Evolutionary conservation across 2,329 filamentous ascomycete species (phyloP), one percentile per base, ranked within the genome.

Genomic region (Claviceps maximensis): DNA sequence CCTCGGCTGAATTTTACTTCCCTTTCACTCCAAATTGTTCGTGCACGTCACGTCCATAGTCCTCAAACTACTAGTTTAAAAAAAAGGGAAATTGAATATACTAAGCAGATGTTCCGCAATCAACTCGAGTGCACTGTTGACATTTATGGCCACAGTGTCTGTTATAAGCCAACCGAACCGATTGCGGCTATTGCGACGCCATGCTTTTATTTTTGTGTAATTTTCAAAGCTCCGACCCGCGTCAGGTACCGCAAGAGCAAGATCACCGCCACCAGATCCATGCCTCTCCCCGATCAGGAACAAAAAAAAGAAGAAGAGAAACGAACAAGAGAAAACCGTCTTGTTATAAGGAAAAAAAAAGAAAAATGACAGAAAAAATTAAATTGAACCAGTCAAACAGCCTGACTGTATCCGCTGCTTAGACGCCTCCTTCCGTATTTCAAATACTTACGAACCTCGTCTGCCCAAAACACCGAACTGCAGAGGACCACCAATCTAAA

Each of bases 391-490:
- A 40, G 15, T 60, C 73, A 85, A 57, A 85, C 82, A 60, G 78
- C 76, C 65, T 82, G 78, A 64, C 82, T 86, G 64, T 86, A 87
- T 52, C 79, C 78, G 55, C 67, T 69, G n/a, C 74, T 74, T 55
- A 80, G 67, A 62, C 77, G 75, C 67, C 76, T 72, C 62, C 73
- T 73, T 49, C 81, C 75, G 59, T 81, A 79, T 62, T 75, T 78
- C 62, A 78, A 79, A 73, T 84, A 94, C 71, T 98, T 98, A 64
- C 93, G 78, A 45, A 76, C 76, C 71, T 98, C 93, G 68, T 98
- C 93, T 13, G 83, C 89, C 88, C 89, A 97, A 68, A 98, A 95
- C 29, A 98, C 93, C 50, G 80, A 82, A 71, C 90, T 97, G 56
- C 90, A 86, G 56, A 98, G 74, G 47, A 81, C 66, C 29, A 91